Percentiles rank a stretch among this genome's conserved stretches.
Evolutionary conservation across 1,284 basidiomycete genomes (phyloP).

Genomic region (Somion occarium): DNA sequence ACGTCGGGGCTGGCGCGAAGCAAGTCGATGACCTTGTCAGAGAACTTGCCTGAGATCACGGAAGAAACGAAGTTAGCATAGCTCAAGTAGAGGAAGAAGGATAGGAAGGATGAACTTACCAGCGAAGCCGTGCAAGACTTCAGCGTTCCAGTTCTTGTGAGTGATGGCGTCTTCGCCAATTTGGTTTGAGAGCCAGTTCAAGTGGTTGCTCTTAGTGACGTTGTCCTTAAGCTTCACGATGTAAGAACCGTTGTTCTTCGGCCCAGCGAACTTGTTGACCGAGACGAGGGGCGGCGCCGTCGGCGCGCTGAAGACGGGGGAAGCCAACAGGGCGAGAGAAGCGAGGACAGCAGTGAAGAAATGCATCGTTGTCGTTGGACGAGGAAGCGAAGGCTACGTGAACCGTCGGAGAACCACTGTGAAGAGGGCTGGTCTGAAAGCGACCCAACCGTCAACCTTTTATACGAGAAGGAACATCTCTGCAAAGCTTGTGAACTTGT

Average conservation of each 20-base stretch:
- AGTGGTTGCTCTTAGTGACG: slow-evolving; percentile 27
- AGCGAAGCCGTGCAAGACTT: slow-evolving; percentile 53
- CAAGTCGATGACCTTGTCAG: slow-evolving; percentile 46
- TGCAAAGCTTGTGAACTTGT: neutral
- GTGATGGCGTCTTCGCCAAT: slow-evolving; percentile 28
- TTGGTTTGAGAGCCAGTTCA: slow-evolving; percentile 30
- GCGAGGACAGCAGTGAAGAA: slow-evolving; percentile 23
- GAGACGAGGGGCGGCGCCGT: slow-evolving; percentile 19
- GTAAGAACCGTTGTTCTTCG: slow-evolving; percentile 31
- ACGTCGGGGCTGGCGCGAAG: slow-evolving; percentile 66
- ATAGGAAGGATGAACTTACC: slow-evolving; percentile 30
- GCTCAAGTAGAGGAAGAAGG: no score
- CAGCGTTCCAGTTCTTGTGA: slow-evolving; percentile 32
- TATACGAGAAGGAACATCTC: neutral
- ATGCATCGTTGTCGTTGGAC: slow-evolving; percentile 23
- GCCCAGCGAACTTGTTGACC: slow-evolving; percentile 35
- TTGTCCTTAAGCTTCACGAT: slow-evolving; percentile 60
- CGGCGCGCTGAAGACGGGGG: slow-evolving; percentile 25
- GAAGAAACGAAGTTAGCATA: slow-evolving; percentile 1
- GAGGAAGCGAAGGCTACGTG: slow-evolving; percentile 17
- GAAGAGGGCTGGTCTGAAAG: slow-evolving; percentile 2
- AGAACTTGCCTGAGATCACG: slow-evolving; percentile 35
- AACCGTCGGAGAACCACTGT: slow-evolving; percentile 26
- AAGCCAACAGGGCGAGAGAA: slow-evolving; percentile 23
- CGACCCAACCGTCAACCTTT: slow-evolving; percentile 1